Base-by-base conservation (phyloP, 2,329 filamentous ascomycete genomes). In the Davidsoniella australis region DNA sequence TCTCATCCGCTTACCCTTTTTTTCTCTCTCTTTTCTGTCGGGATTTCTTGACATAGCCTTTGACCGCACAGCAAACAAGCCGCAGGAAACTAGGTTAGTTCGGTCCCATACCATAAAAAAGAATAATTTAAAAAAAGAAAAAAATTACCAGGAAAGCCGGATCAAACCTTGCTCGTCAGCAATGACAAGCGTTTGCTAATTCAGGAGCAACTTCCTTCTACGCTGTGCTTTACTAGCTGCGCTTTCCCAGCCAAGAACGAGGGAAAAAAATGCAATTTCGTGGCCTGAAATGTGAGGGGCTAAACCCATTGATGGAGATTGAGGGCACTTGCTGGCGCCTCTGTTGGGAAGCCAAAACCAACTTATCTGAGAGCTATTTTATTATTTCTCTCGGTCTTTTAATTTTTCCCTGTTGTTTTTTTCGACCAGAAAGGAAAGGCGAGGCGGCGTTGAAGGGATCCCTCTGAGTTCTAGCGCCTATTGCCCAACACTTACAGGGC, bases 361-460 rank as follows among this genome's bases (percentile, higher is more conserved):
- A 23, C 20, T 23, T 23, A n/a, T 17, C 18, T 23, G 8, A 23
- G 23, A 20, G 26, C 24, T 33, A 33, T 33, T 33, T 10, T 33
- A 4, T 29, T 29, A 9, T 33, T 33, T 33, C 8, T 33, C 29
- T 33, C 8, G 29, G 8, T 33, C 12, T 33, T 33, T 5, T 1
- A 9, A 9, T 9, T 10, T 33, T 33, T 33, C 29, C 29, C 4
- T 23, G 20, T 23, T 23, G 20, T 23, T 23, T 23, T 23, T 5
- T 33, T 48, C 18, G 47, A 43, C 47, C 47, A 52, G 47, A 52
- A 49, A 49, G 50, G 50, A 48, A 52, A 48, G 26, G 42, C 50
- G 41, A 52, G 46, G 46, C 50, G 47, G 20, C 20, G 20, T 23
- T 29, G 29, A 33, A 23, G 20, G 20, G 20, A 23, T 4, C 24